Conservation (phyloP, 225 moss, liverwort and hornwort genomes). For the Polytrichum commune region DNA sequence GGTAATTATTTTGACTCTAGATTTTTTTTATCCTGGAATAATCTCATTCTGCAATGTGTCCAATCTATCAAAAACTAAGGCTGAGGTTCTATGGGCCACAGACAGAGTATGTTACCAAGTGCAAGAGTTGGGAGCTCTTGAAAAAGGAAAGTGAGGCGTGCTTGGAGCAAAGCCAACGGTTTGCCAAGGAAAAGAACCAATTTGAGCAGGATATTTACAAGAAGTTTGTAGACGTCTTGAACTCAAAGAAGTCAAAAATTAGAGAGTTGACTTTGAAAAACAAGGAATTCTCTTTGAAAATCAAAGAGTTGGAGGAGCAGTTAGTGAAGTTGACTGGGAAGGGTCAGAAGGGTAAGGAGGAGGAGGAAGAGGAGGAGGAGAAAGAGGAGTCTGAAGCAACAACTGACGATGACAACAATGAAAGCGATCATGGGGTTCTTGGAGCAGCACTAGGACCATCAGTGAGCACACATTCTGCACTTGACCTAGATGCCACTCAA, state of each 20-base stretch:
- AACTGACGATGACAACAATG: conserved; percentile 44
- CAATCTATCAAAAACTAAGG: not conserved
- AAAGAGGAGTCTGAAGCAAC: conserved; percentile 21
- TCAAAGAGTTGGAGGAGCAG: conserved; percentile 36
- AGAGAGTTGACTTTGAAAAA: conserved; percentile 23
- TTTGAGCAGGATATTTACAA: conserved; percentile 52
- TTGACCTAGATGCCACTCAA: conserved; percentile 50
- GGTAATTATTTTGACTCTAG: conserved; percentile 19
- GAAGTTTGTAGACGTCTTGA: conserved; percentile 69
- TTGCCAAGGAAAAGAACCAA: conserved; percentile 48
- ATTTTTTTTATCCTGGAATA: not conserved
- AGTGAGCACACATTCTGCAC: not conserved
- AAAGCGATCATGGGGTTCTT: conserved; percentile 21
- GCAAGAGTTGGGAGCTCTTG: conserved; percentile 45
- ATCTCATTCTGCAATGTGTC: not conserved
- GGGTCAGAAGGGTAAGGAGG: conserved; percentile 5
- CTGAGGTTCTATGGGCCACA: conserved; percentile 14
- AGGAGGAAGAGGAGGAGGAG: not conserved
- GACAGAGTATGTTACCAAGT: conserved; percentile 48
- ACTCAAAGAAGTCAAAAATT: conserved; percentile 62
- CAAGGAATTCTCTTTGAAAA: too few relatives aligned
- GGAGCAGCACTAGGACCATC: not conserved
- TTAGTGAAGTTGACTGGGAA: conserved; percentile 9
- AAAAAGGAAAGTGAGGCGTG: conserved; percentile 33
- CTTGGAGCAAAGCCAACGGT: conserved; percentile 29